Percentiles rank a stretch among this genome's conserved stretches.
phyloP scores from a whole-genome alignment of 2,329 filamentous ascomycete species.

The Biscogniauxia sp. region DNA sequence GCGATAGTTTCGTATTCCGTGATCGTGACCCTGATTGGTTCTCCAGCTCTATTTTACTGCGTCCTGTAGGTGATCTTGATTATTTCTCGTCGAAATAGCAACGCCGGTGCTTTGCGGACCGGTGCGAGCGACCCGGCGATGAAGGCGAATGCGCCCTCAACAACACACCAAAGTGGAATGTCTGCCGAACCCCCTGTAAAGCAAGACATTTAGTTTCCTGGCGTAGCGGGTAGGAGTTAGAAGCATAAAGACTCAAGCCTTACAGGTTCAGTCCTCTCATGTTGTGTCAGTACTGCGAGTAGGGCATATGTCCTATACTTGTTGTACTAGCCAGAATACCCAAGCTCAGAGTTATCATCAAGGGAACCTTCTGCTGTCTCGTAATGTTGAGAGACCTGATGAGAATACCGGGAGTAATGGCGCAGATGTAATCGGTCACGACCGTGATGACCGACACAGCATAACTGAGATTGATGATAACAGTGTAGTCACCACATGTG shows the following conservation, averaged over 20 bases:
- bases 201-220: neutral
- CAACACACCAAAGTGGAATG: conserved; percentile 4
- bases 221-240: neutral
- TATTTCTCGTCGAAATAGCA: neutral
- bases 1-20: neutral
- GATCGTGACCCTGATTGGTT: neutral
- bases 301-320: conserved; percentile 7
- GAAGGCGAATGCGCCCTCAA: conserved; percentile 6
- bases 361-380: conserved; percentile 3
- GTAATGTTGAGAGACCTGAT: conserved; percentile 2
- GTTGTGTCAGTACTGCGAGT: conserved; percentile 1
- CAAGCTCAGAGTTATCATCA: conserved; percentile 5
- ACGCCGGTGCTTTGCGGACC: conserved; percentile 6
- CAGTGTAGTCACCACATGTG: conserved; percentile 6
- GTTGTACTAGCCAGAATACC: conserved; percentile 4
- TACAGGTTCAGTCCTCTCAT: conserved; percentile 3
- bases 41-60: conserved; percentile 1
- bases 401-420: conserved; percentile 2
- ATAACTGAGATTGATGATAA: conserved; percentile 4
- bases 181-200: conserved; percentile 1
- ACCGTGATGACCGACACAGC: conserved; percentile 5
- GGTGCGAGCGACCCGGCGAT: conserved; percentile 8
- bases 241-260: neutral
- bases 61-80: conserved; percentile 1
- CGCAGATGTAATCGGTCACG: conserved; percentile 4